phyloP scores from a whole-genome alignment of 1,284 basidiomycete species.

The Irpex sp. region DNA sequence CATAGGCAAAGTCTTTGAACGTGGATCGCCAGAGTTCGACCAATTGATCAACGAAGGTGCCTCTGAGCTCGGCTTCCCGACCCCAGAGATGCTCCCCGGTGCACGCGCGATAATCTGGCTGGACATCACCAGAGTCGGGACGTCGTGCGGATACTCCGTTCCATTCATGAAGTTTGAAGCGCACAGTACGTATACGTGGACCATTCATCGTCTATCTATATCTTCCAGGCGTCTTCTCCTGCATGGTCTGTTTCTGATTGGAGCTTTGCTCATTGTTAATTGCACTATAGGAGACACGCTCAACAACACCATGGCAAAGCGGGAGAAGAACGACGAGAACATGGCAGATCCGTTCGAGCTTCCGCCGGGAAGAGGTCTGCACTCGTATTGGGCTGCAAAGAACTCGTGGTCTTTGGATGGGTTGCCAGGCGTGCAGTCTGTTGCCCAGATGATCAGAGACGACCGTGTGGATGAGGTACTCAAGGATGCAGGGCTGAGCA shows the following conservation, averaged over 20 bases:
- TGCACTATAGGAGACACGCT: constrained; percentile 12
- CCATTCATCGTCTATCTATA: no score
- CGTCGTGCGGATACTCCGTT: constrained; percentile 22
- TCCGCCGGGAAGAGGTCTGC: constrained; percentile 11
- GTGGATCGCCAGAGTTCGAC: constrained; percentile 17
- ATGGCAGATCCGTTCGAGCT: constrained; percentile 10
- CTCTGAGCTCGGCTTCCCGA: constrained; percentile 6
- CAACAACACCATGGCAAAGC: constrained; percentile 8
- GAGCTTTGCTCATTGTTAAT: neutral
- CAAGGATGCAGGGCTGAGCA: constrained; percentile 10
- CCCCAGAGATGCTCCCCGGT: constrained; percentile 18
- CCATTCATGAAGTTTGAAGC: constrained; percentile 21
- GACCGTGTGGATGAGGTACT: constrained; percentile 5
- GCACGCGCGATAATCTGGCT: constrained; percentile 21
- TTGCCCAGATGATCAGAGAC: constrained; percentile 3
- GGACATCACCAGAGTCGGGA: constrained; percentile 19
- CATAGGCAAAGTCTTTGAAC: constrained; percentile 20
- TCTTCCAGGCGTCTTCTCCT: neutral
- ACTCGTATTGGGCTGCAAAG: constrained; percentile 17
- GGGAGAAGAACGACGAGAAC: constrained; percentile 13
- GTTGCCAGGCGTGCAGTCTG: constrained; percentile 13
- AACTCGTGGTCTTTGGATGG: constrained; percentile 23
- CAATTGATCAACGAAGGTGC: constrained; percentile 10
- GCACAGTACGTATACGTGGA: constrained; percentile 13
- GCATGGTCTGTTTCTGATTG: neutral